Evolutionary conservation across 495 filamentous ascomycete genomes (phyloP).

Genomic region (Penicillium silybi): DNA sequence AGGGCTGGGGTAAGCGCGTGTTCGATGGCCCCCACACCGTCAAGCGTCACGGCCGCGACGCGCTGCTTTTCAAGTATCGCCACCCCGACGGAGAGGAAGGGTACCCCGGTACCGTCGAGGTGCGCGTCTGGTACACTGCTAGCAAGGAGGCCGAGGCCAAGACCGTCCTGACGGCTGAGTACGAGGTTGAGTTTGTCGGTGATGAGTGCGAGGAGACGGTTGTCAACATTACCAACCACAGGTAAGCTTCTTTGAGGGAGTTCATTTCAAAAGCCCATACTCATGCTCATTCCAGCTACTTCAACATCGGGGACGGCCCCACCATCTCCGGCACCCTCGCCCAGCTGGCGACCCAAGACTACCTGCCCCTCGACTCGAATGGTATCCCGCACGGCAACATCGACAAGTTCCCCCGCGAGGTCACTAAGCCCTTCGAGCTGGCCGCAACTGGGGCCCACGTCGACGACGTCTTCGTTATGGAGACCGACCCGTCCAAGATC

Average conservation of each 20-base stretch:
- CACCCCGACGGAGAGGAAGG: slow-evolving; percentile 78
- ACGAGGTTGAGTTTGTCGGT: slow-evolving; percentile 77
- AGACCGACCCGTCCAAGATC: slow-evolving; percentile 55
- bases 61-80: slow-evolving; percentile 67
- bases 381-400: slow-evolving; percentile 58
- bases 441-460: slow-evolving; percentile 64
- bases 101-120: slow-evolving; percentile 80
- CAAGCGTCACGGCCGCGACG: slow-evolving; percentile 64
- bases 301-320: slow-evolving; percentile 68
- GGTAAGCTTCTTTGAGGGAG: slow-evolving; percentile 46
- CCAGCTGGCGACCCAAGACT: slow-evolving; percentile 63
- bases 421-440: slow-evolving; percentile 61
- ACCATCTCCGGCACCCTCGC: slow-evolving; percentile 73
- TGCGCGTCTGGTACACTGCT: slow-evolving; percentile 72
- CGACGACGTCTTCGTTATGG: slow-evolving; percentile 86
- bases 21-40: slow-evolving; percentile 74
- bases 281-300: slow-evolving; percentile 63
- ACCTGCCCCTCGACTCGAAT: slow-evolving; percentile 68
- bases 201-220: slow-evolving; percentile 78
- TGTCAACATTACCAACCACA: slow-evolving; percentile 91
- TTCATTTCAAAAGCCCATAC: neutral
- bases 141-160: slow-evolving; percentile 59
- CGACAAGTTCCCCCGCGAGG: slow-evolving; percentile 52
- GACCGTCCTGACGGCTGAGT: slow-evolving; percentile 75
- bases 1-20: slow-evolving; percentile 80